A percentile compares a stretch with the other conserved stretches of the same genome.
Conservation (phyloP, 768 basidiomycete genomes). For the Suillus subalutaceus region DNA sequence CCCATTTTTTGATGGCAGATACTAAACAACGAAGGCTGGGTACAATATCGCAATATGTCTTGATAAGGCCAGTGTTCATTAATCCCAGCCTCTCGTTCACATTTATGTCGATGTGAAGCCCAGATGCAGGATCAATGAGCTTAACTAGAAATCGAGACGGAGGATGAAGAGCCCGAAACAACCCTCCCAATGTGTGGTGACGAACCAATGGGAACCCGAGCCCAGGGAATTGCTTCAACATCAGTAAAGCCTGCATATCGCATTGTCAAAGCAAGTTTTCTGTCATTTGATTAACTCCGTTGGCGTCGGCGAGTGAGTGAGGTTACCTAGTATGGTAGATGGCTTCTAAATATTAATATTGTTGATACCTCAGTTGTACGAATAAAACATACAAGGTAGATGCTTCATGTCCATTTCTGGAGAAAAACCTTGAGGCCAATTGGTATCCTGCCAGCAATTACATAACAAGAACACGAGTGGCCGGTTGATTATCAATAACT, state of each 20-base stretch:
- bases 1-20: constrained; percentile 60
- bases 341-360: constrained; percentile 18
- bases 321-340: constrained; percentile 36
- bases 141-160: constrained; percentile 44
- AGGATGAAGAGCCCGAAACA: constrained; percentile 3
- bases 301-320: not conserved
- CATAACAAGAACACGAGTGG: not conserved
- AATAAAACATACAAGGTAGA: constrained; percentile 32
- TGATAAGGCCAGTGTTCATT: constrained; percentile 52
- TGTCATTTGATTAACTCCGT: constrained; percentile 15
- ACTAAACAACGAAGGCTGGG: constrained; percentile 50
- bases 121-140: constrained; percentile 46
- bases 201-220: constrained; percentile 48
- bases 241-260: constrained; percentile 36
- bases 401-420: constrained; percentile 25
- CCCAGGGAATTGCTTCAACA: constrained; percentile 32
- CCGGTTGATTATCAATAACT: constrained; percentile 17
- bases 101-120: constrained; percentile 56
- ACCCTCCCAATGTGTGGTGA: constrained; percentile 10
- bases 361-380: not conserved
- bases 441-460: constrained; percentile 33
- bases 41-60: constrained; percentile 49
- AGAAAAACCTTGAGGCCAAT: constrained; percentile 30
- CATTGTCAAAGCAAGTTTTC: constrained; percentile 36
- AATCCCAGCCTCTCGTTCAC: constrained; percentile 64